Evolutionary conservation across 148 eudicot species (phyloP).

Genomic region (Selenicereus undatus): DNA sequence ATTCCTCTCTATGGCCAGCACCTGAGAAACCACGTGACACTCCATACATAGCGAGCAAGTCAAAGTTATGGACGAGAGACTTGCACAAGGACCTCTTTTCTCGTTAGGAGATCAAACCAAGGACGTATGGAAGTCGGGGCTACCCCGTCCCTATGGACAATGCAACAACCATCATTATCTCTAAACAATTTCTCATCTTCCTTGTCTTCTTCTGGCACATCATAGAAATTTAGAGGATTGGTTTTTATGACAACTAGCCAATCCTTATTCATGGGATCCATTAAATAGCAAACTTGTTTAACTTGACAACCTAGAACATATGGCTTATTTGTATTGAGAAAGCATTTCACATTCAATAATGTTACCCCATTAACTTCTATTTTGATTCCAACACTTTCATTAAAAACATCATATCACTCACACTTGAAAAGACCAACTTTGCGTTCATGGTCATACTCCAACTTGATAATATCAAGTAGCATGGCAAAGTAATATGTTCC

Average conservation of each 20-base stretch:
- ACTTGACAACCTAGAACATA: background rate
- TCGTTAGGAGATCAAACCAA: background rate
- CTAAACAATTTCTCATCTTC: too few species aligned
- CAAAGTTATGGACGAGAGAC: too few species aligned
- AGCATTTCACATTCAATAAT: background rate
- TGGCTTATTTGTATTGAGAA: background rate
- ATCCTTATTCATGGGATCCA: background rate
- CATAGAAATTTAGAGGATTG: too few species aligned
- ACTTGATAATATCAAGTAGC: background rate
- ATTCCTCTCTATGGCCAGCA: too few species aligned
- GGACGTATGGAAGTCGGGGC: conserved; percentile 12
- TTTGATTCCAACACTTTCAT: background rate
- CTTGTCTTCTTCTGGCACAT: too few species aligned
- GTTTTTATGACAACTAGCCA: background rate
- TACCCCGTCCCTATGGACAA: conserved; percentile 2
- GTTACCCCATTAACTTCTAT: background rate
- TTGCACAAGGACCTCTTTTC: background rate
- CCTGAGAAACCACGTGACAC: too few species aligned
- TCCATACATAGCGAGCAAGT: too few species aligned
- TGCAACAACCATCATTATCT: background rate
- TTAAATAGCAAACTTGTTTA: background rate
- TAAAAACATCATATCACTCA: too few species aligned
- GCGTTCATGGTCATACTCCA: background rate
- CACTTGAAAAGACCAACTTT: too few species aligned
- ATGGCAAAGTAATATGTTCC: background rate